Evolutionary conservation across 305 asterid genomes (phyloP).

Genomic region (Solanum hybrid): DNA sequence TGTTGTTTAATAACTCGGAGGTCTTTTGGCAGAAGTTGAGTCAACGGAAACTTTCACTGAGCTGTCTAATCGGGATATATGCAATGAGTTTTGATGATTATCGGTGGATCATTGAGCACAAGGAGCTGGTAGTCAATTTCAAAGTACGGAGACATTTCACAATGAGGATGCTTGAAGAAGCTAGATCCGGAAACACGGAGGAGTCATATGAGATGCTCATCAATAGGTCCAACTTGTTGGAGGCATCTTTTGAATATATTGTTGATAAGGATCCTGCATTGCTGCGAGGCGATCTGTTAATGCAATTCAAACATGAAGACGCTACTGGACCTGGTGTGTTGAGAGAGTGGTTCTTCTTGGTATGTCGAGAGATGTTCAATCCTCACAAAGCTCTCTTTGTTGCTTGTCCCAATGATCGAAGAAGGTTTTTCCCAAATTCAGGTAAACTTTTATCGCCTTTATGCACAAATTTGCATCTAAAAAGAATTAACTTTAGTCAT

Average conservation of each 20-base stretch:
- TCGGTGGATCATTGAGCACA: neutral
- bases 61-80: neutral
- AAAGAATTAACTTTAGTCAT: slow-evolving; percentile 3
- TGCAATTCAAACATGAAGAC: neutral
- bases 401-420: slow-evolving; percentile 11
- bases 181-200: neutral
- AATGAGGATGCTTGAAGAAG: neutral
- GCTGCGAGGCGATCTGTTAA: neutral
- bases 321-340: neutral
- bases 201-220: neutral
- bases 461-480: no score
- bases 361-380: neutral
- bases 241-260: neutral
- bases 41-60: neutral
- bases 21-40: neutral
- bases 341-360: neutral
- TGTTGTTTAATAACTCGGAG: neutral
- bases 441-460: neutral
- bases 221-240: neutral
- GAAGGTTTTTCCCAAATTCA: slow-evolving; percentile 22
- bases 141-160: neutral
- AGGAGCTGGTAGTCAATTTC: neutral
- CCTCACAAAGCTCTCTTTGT: neutral
- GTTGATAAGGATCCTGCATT: neutral
- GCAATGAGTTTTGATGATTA: neutral